Conservation (phyloP, 169 alveolate genomes). For the Amoebophrya sp. region DNA sequence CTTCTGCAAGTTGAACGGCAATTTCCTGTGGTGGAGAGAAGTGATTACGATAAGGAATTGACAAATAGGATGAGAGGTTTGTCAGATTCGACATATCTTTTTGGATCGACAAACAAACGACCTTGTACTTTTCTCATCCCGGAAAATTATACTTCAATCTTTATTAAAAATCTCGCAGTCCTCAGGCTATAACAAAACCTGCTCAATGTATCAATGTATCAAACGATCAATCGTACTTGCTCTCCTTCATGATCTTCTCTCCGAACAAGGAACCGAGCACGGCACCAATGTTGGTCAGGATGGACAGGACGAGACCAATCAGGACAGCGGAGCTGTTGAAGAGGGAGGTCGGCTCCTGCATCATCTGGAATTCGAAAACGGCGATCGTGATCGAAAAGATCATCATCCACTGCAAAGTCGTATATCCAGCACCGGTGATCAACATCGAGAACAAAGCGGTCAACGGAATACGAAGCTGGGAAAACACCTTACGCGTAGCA, state of each 20-base stretch:
- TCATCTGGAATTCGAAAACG: not conserved
- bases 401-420: slow-evolving; percentile 5
- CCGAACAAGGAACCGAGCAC: slow-evolving; percentile 4
- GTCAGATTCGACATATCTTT: too few species aligned
- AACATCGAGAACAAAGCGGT: slow-evolving; percentile 14
- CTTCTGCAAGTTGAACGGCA: slow-evolving; percentile 19
- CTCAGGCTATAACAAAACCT: too few species aligned
- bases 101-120: too few species aligned
- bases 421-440: not conserved
- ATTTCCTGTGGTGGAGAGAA: not conserved
- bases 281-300: slow-evolving; percentile 9
- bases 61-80: too few species aligned
- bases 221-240: not conserved
- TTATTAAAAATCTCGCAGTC: too few species aligned
- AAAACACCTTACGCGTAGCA: slow-evolving; percentile 7
- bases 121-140: too few species aligned
- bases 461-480: slow-evolving; percentile 5
- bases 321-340: not conserved
- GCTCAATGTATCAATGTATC: too few species aligned
- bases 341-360: not conserved
- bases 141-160: too few species aligned
- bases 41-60: too few species aligned
- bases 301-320: not conserved
- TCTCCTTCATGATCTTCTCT: slow-evolving; percentile 9
- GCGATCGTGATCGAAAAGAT: not conserved